Base-by-base conservation (phyloP, 495 filamentous ascomycete species). In the Chaetomium cochliodes region DNA sequence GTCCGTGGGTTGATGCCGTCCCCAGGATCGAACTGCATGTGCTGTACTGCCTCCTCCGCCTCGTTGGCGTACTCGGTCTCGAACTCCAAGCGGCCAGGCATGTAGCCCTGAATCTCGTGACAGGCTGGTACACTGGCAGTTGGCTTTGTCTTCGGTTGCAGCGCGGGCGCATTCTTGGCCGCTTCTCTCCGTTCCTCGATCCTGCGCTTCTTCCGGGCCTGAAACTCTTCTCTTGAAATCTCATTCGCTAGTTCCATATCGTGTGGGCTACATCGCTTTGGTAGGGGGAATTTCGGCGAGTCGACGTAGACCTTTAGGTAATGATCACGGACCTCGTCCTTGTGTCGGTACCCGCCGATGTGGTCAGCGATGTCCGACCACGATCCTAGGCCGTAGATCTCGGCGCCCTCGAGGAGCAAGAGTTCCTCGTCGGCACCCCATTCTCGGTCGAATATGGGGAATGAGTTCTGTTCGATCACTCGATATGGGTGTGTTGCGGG, bases 331-430 rank as follows among this genome's bases (percentile, higher is more conserved):
- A 98, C 96, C 72, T 99, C 94, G 65, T 97, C 93, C 74, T 96
- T 99, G 63, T 85, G 87, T 51, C 94, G 88, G 69, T 89, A 97
- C 20, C 94, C 94, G 18, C 94, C 94, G 63, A 99, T 97, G 73
- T 99, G 94, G 71, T 99, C 93, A 41, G 94, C 93, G 59, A 99
- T 93, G 72, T 99, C 94, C 23, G 92, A 92, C 94, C 94, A 99
- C 6, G 92, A 97, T 8, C 94, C 94, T 53, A 99, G 80, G 0
- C 94, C 94, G 73, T 99, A 99, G 63, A 90, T 96, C 74, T 99
- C 96, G n/a, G 92, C 91, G 18, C 94, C 94, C 76, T 99, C 96
- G 25, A 99, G 78, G 47, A 99, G 80, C 11, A 97, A 77, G 18
- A 97, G 78, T 76, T 99, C 94, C 73, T 99, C 94, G 73, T 99